Base-by-base conservation (phyloP, 179 eudicot genomes). In the Carnegiea gigantea region DNA sequence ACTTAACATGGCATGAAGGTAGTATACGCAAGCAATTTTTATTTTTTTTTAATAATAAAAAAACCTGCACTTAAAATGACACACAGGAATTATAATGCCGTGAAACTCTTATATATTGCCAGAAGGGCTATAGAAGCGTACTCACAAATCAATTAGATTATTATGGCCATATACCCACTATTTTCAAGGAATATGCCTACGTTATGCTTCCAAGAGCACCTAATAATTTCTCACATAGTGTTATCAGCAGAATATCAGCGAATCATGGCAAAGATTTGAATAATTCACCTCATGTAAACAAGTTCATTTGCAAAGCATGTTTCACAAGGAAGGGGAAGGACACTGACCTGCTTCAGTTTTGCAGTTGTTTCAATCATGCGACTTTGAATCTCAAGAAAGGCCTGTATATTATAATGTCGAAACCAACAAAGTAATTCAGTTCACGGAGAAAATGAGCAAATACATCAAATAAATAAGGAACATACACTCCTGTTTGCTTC, bases 331-430 rank as follows among this genome's bases (percentile, higher is more conserved):
- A 18, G 26, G 40, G 40, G 5, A 2, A 60, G 60, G 54, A 26
- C 21, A 21, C 80, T 78, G 4, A 93, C 98, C 95, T 95, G 98
- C 82, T 95, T 95, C 86, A 95, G 84, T 83, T 95, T 95, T 13
- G 87, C 93, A 46, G 97, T 91, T 44, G 90, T 88, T 81, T 93
- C 98, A 75, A 95, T 85, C 98, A 95, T 88, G 53, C 98, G 98
- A 83, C 91, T 90, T 87, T 93, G 98, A 88, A 95, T 92, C 87
- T 95, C 98, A 44, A 93, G 44, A 88, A 93, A 95, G 64, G 98
- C 97, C 98, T 95, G 78, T 57, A 71, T 48, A 82, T 48, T 36
- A 62, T 24, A 14, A 53, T 9, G n/a, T 24, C 11, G 5, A 68
- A 54, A 71, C 62, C 68, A 79, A 73, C 44, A 23, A 54, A 36